These are phyloP conservation scores for Aphanomyces astaci DNA, from an alignment of 352 stramenopile genomes.

Conservation along the genomic window DNA sequence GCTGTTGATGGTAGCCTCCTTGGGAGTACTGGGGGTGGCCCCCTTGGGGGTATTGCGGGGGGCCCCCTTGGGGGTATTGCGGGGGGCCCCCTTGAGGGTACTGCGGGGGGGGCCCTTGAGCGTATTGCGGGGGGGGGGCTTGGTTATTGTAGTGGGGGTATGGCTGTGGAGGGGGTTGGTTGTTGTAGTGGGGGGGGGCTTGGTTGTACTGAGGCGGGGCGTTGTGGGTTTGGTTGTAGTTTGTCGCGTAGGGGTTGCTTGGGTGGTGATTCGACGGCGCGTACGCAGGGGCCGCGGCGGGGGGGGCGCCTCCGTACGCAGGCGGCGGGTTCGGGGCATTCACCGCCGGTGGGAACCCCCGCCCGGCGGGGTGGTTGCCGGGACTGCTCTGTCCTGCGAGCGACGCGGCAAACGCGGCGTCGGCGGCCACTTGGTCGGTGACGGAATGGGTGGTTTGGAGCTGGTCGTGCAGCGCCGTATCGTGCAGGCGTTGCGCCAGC, in stretches of 20 bases:
- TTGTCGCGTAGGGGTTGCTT: constrained; percentile 5
- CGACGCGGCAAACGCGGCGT: not conserved
- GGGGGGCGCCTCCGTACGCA: not conserved
- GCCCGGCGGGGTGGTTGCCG: not conserved
- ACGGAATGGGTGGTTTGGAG: not conserved
- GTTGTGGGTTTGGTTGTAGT: not conserved
- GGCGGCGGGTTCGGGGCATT: not conserved
- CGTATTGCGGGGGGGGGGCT: not conserved
- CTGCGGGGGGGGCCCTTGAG: not conserved
- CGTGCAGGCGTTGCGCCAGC: constrained; percentile 1
- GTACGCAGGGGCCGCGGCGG: not conserved
- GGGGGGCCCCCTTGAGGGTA: not conserved
- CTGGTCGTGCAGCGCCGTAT: not conserved
- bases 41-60: not conserved
- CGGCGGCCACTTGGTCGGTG: constrained; percentile 7
- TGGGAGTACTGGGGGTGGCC: not conserved
- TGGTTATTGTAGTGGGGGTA: not conserved
- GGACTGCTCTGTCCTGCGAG: not conserved
- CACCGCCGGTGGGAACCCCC: too few relatives aligned
- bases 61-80: not conserved
- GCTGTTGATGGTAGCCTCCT: not conserved
- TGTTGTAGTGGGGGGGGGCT: not conserved
- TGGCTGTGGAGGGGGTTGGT: not conserved
- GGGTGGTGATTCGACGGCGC: constrained; percentile 9
- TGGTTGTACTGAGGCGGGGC: constrained; percentile 6